Evolutionary conservation across 2,329 filamentous ascomycete species (phyloP), one percentile per base, ranked within the genome.

Genomic region (Chaetomium sp.): DNA sequence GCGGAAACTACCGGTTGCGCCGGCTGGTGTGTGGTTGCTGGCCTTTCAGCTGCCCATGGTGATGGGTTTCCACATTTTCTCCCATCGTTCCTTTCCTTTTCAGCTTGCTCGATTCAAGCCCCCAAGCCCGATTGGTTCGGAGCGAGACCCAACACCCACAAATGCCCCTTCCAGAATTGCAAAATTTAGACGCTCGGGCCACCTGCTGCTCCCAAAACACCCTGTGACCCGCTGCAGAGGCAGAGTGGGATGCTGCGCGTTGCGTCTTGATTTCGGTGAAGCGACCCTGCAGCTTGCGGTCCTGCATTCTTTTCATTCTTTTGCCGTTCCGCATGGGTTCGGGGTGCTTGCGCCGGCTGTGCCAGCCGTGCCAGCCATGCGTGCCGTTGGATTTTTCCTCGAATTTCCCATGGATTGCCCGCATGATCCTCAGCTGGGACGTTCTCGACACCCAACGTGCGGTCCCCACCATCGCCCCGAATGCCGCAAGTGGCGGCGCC

Each of bases 41-140:
- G 48, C 41, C 35, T 58, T 60, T 58, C 53, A 58, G 58, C 52
- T 48, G 56, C 43, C 53, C 56, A 60, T 44, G 53, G 53, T 45
- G 36, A 11, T 7, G 36, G 35, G 14, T 33, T 27, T n/a, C 32
- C 44, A 19, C 43, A 44, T 34, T 42, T 10, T 12, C 10, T 10
- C 4, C 8, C 10, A 12, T 38, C 53, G 32, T 38, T 12, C 19
- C 14, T 19, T 12, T 8, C 11, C 11, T 37, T 55, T 60, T 60
- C 56, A 60, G 53, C 54, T 58, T 33, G 36, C 44, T 9, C 27
- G 34, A 40, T 45, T 33, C 46, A 35, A 36, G 40, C 50, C 36
- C 12, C 46, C 3, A 19, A 11, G 10, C 46, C 58, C 42, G 33
- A 58, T 58, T 58, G 56, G 56, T 19, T 37, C 14, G 10, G 33